These are phyloP conservation scores for Pseudophaeomoniella oleicola DNA, from an alignment of 2,329 filamentous ascomycete genomes.

Conservation along the genomic window DNA sequence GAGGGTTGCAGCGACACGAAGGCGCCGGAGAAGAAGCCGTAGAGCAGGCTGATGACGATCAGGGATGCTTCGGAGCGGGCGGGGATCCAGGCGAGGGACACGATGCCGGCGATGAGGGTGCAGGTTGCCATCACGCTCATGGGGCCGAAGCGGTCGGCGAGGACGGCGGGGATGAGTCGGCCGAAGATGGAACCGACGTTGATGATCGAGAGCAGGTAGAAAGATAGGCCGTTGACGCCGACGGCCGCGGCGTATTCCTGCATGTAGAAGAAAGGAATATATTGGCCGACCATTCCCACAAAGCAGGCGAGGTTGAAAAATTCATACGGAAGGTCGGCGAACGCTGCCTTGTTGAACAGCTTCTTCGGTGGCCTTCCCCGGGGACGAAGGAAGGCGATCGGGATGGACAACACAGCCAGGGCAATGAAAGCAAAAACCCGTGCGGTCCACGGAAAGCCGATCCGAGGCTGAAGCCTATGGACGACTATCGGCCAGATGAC, in stretches of 20 bases:
- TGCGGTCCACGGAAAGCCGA: conserved; percentile 47
- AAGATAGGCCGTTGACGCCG: conserved; percentile 23
- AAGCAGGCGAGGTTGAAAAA: conserved; percentile 30
- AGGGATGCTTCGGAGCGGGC: neutral
- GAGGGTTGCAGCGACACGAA: conserved; percentile 38
- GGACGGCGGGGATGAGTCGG: conserved; percentile 30
- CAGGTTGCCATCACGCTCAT: conserved; percentile 38
- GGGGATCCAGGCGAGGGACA: neutral
- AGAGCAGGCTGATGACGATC: conserved; percentile 1
- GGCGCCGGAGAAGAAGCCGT: conserved; percentile 52
- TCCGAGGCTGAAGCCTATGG: conserved; percentile 35
- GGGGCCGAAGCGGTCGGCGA: conserved; percentile 32
- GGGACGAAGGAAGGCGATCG: conserved; percentile 11
- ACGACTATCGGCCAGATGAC: conserved; percentile 44
- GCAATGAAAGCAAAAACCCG: conserved; percentile 42
- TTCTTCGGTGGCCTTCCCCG: conserved; percentile 12
- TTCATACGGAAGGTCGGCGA: conserved; percentile 25
- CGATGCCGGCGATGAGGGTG: conserved; percentile 14
- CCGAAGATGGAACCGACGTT: conserved; percentile 26
- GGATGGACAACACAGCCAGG: conserved; percentile 20
- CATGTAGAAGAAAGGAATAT: conserved; percentile 29
- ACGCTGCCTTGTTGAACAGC: conserved; percentile 23
- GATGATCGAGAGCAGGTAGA: conserved; percentile 19
- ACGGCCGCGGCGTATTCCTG: conserved; percentile 26
- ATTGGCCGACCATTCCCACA: conserved; percentile 30